Conservation (phyloP, 2,329 filamentous ascomycete genomes). For the Colletotrichum sp. region DNA sequence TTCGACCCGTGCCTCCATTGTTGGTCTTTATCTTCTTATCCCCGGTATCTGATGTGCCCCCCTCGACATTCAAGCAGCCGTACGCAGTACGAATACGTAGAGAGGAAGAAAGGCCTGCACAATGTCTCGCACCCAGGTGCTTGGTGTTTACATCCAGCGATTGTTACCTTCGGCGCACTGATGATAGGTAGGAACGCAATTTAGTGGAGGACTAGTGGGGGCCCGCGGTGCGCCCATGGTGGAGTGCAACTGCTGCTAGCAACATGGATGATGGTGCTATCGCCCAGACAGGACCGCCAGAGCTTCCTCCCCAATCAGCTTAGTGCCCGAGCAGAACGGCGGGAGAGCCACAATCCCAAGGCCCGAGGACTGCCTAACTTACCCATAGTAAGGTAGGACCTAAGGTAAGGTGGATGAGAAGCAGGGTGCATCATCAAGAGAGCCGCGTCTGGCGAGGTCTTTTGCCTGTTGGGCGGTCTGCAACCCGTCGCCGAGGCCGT, state of each 20-base stretch:
- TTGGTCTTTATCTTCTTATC: background rate
- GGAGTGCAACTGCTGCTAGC: background rate
- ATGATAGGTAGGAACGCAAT: slow-evolving; percentile 11
- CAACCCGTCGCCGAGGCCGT: background rate
- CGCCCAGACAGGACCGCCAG: background rate
- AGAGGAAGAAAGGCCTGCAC: background rate
- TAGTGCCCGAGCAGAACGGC: background rate
- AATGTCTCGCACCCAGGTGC: background rate
- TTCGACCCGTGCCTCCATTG: background rate
- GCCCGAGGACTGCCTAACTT: background rate
- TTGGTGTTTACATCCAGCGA: background rate
- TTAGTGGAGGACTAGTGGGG: slow-evolving; percentile 4
- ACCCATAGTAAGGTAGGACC: background rate
- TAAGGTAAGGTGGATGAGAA: no score
- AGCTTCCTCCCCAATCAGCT: slow-evolving; percentile 1
- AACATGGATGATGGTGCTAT: slow-evolving; percentile 12
- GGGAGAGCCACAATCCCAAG: background rate
- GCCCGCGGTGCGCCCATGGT: background rate
- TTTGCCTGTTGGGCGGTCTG: background rate
- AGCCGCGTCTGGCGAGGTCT: slow-evolving; percentile 9
- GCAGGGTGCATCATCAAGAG: background rate
- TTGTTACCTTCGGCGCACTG: background rate
- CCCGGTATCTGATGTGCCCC: background rate
- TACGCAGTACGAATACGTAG: background rate
- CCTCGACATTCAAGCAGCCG: background rate